Evolutionary conservation across 352 stramenopile species (phyloP).

Genomic region (Pythium periplocum): DNA sequence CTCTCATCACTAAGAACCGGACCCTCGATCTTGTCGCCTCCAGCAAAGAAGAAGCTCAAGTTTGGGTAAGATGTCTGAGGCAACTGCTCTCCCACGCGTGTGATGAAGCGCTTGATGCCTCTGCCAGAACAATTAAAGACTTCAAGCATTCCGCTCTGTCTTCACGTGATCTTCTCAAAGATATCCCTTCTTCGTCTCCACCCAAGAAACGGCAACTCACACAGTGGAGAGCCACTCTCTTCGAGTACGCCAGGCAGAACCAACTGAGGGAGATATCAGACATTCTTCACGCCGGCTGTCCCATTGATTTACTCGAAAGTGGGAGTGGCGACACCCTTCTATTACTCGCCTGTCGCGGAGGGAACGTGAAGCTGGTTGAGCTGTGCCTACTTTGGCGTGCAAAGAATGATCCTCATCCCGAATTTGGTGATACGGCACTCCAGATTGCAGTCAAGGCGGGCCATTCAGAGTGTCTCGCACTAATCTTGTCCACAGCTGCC

Average conservation of each 20-base stretch:
- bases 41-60: constrained; percentile 69
- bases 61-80: constrained; percentile 53
- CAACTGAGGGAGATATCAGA: constrained; percentile 33
- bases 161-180: constrained; percentile 3
- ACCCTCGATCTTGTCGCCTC: constrained; percentile 70
- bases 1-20: constrained; percentile 46
- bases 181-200: constrained; percentile 4
- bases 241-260: constrained; percentile 43
- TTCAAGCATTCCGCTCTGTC: constrained; percentile 42
- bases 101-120: constrained; percentile 7
- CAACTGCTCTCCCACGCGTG: constrained; percentile 28
- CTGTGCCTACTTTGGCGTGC: constrained; percentile 67
- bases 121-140: constrained; percentile 37
- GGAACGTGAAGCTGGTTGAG: constrained; percentile 58
- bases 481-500: constrained; percentile 66
- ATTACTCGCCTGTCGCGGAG: constrained; percentile 66
- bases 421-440: constrained; percentile 79
- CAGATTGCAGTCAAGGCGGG: constrained; percentile 67
- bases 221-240: constrained; percentile 55
- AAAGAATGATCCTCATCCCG: constrained; percentile 83
- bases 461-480: constrained; percentile 48
- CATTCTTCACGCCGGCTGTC: constrained; percentile 59
- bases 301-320: constrained; percentile 70
- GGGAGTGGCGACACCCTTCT: constrained; percentile 72
- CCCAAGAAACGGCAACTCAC: constrained; percentile 37